Conservation (phyloP, 805 yeast species). For the Helenozyma baotianmanensis region DNA sequence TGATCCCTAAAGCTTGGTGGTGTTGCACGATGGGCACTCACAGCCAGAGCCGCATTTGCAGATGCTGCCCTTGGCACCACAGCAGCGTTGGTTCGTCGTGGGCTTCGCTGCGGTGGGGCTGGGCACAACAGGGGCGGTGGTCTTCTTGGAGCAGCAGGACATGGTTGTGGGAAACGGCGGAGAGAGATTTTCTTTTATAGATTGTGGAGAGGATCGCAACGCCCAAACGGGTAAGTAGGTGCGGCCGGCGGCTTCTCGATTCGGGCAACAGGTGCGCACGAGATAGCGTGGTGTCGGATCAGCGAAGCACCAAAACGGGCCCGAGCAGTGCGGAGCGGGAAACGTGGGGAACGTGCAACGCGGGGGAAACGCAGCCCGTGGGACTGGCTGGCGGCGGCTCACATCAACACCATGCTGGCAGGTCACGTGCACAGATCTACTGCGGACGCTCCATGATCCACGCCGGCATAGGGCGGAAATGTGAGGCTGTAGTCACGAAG, state of each 20-base stretch:
- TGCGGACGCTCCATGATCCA: no score
- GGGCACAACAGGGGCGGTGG: conserved; percentile 9
- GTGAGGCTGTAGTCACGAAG: no score
- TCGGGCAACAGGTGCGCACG: background rate
- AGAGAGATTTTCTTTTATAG: background rate
- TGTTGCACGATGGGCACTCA: conserved; percentile 38
- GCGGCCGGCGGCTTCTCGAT: conserved; percentile 11
- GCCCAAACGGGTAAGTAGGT: conserved; percentile 5
- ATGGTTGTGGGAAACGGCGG: conserved; percentile 5
- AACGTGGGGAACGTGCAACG: no score
- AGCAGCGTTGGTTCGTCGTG: conserved; percentile 13
- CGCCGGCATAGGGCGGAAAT: no score
- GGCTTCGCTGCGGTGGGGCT: conserved; percentile 11
- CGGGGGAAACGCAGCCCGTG: no score
- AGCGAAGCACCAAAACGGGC: no score
- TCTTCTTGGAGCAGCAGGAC: conserved; percentile 16
- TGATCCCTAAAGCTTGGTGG: conserved; percentile 40
- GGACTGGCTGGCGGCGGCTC: no score
- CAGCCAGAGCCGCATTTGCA: conserved; percentile 42
- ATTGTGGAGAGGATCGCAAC: conserved; percentile 6
- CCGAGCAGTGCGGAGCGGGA: no score
- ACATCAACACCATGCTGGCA: no score
- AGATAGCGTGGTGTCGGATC: no score
- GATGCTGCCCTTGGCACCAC: conserved; percentile 28
- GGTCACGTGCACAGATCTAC: no score